Evolutionary conservation across 208 protist species (phyloP).

Genomic region (Sergeia podlipaevii): DNA sequence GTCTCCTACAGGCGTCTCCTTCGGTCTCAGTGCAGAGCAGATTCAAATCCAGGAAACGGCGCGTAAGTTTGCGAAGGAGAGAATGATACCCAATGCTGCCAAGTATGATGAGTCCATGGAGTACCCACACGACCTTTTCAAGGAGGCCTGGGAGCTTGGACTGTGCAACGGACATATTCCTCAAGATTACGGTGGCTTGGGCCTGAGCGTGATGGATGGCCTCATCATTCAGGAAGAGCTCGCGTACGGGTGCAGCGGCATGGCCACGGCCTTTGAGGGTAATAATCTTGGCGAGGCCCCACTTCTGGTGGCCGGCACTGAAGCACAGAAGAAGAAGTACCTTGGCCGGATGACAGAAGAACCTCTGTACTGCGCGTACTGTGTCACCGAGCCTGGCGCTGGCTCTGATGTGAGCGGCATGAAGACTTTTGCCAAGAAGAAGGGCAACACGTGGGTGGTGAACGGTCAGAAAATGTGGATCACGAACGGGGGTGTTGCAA

Average conservation of each 20-base stretch:
- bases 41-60: conserved; percentile 67
- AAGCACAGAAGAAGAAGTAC: conserved; percentile 88
- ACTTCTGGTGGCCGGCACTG: conserved; percentile 82
- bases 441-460: conserved; percentile 86
- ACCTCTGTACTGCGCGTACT: conserved; percentile 76
- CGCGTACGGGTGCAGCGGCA: conserved; percentile 82
- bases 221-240: conserved; percentile 86
- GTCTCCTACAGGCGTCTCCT: conserved; percentile 35
- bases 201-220: conserved; percentile 59
- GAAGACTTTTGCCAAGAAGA: conserved; percentile 82
- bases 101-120: conserved; percentile 69
- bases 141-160: conserved; percentile 83
- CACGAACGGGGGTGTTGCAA: conserved; percentile 90
- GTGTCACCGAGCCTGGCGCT: conserved; percentile 81
- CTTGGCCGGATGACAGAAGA: conserved; percentile 82
- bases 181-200: conserved; percentile 74
- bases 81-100: conserved; percentile 69
- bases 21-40: conserved; percentile 81
- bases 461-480: conserved; percentile 96
- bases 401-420: conserved; percentile 87
- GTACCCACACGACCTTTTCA: conserved; percentile 73
- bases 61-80: conserved; percentile 70
- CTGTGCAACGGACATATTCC: conserved; percentile 85
- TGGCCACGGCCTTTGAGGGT: conserved; percentile 80
- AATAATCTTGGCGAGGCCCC: conserved; percentile 77